Percentiles rank a stretch among this genome's conserved stretches.
These are phyloP conservation scores for Gillenia trifoliata DNA, from an alignment of 306 rosid genomes.

Conservation along the genomic window DNA sequence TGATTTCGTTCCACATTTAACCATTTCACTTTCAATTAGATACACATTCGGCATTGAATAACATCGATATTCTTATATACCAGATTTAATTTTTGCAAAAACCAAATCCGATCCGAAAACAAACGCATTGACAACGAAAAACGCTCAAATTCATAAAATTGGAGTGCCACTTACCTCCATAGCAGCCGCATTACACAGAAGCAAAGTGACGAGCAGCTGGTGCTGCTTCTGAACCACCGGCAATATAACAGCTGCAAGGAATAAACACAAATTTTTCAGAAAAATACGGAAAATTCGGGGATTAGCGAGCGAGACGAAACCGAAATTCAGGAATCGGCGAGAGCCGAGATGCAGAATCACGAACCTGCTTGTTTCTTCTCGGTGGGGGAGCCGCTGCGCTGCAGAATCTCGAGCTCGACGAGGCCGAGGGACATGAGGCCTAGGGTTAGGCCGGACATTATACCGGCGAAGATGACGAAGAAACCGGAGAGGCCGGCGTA, in stretches of 20 bases:
- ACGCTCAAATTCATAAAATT: neutral
- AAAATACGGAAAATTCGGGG: neutral
- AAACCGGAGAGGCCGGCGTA: conserved; percentile 67
- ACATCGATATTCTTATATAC: neutral
- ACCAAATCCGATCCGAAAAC: neutral
- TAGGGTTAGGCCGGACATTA: conserved; percentile 94
- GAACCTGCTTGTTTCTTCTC: conserved; percentile 93
- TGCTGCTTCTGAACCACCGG: conserved; percentile 98
- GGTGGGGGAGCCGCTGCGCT: conserved; percentile 70
- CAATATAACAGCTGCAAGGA: conserved; percentile 59
- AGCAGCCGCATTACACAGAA: conserved; percentile 80
- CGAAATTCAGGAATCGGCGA: neutral
- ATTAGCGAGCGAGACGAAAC: neutral
- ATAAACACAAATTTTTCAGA: neutral
- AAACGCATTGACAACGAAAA: neutral
- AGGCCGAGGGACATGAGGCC: conserved; percentile 97
- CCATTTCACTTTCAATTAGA: neutral
- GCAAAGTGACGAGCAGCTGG: conserved; percentile 91
- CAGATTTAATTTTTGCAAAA: neutral
- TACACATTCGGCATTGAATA: neutral
- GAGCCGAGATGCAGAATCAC: neutral
- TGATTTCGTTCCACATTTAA: no score
- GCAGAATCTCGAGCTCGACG: conserved; percentile 94
- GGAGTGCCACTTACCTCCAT: conserved; percentile 66
- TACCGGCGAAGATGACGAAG: conserved; percentile 82